phyloP scores from a whole-genome alignment of 1,284 basidiomycete genomes.

The Tilletia walkeri region DNA sequence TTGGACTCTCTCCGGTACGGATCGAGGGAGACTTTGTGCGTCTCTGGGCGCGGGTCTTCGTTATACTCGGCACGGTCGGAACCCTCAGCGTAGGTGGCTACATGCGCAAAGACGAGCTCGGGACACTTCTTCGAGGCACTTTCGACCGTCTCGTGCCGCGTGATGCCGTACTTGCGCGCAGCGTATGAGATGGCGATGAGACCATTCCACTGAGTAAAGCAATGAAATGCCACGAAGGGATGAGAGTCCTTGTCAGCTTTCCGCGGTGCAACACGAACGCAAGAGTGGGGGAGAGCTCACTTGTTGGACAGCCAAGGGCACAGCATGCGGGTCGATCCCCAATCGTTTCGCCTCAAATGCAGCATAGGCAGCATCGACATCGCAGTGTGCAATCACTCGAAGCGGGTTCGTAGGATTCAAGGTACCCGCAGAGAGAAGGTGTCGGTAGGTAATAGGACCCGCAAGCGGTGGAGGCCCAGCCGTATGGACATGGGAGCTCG shows the following conservation, averaged over 20 bases:
- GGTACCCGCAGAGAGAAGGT: slow-evolving; percentile 45
- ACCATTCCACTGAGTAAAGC: slow-evolving; percentile 56
- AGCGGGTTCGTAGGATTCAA: slow-evolving; percentile 56
- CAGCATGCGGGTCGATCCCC: slow-evolving; percentile 66
- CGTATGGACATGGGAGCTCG: neutral
- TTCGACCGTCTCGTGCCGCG: slow-evolving; percentile 59
- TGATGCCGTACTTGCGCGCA: slow-evolving; percentile 80
- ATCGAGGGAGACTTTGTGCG: slow-evolving; percentile 95
- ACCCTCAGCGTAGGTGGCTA: slow-evolving; percentile 80
- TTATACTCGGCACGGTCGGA: slow-evolving; percentile 83
- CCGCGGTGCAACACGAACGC: slow-evolving; percentile 50
- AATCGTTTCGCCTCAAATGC: slow-evolving; percentile 84
- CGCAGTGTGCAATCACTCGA: slow-evolving; percentile 76
- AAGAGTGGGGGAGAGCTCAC: slow-evolving; percentile 62
- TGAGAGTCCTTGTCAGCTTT: no score
- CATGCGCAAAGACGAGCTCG: slow-evolving; percentile 79
- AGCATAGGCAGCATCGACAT: slow-evolving; percentile 58
- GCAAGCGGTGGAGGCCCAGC: neutral
- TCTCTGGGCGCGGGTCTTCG: slow-evolving; percentile 71
- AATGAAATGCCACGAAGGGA: no score
- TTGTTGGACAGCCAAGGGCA: slow-evolving; percentile 80
- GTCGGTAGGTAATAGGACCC: slow-evolving; percentile 37
- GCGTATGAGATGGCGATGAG: slow-evolving; percentile 94
- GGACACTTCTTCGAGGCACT: slow-evolving; percentile 79
- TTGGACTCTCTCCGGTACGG: slow-evolving; percentile 85